These are phyloP conservation scores for Sporothrix brunneoviolacea DNA, from an alignment of 2,329 filamentous ascomycete species.

Conservation along the genomic window DNA sequence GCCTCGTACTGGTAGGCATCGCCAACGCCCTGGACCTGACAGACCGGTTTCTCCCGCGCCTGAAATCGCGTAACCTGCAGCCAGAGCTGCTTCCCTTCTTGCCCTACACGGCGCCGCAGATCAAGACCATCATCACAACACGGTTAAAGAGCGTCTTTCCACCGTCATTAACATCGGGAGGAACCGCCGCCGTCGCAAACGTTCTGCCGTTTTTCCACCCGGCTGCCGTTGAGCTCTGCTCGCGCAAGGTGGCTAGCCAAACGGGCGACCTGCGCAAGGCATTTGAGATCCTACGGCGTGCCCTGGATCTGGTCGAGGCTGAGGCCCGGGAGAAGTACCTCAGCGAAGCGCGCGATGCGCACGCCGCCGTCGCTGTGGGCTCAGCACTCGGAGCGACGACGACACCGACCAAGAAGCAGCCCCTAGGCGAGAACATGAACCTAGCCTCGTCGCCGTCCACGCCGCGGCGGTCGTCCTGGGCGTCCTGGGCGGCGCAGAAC, in stretches of 20 bases:
- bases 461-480: slow-evolving; percentile 16
- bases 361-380: background rate
- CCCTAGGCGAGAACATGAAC: slow-evolving; percentile 77
- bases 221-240: slow-evolving; percentile 85
- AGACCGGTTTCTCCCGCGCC: slow-evolving; percentile 84
- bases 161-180: background rate
- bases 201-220: slow-evolving; percentile 87
- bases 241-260: slow-evolving; percentile 89
- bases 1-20: slow-evolving; percentile 80
- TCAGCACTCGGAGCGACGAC: background rate
- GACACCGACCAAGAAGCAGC: slow-evolving; percentile 49
- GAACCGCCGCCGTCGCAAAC: background rate
- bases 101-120: slow-evolving; percentile 82
- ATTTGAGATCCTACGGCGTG: slow-evolving; percentile 86
- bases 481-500: slow-evolving; percentile 49
- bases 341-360: slow-evolving; percentile 38
- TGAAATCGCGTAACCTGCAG: slow-evolving; percentile 89
- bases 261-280: slow-evolving; percentile 92
- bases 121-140: slow-evolving; percentile 77
- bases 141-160: slow-evolving; percentile 63
- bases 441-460: slow-evolving; percentile 43
- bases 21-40: slow-evolving; percentile 95
- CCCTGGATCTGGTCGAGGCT: slow-evolving; percentile 80
- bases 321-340: slow-evolving; percentile 73
- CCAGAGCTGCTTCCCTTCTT: slow-evolving; percentile 85